Evolutionary conservation across 148 eudicot species (phyloP), one percentile per base, ranked within the genome.

Genomic region (Heliamphora exappendiculata): DNA sequence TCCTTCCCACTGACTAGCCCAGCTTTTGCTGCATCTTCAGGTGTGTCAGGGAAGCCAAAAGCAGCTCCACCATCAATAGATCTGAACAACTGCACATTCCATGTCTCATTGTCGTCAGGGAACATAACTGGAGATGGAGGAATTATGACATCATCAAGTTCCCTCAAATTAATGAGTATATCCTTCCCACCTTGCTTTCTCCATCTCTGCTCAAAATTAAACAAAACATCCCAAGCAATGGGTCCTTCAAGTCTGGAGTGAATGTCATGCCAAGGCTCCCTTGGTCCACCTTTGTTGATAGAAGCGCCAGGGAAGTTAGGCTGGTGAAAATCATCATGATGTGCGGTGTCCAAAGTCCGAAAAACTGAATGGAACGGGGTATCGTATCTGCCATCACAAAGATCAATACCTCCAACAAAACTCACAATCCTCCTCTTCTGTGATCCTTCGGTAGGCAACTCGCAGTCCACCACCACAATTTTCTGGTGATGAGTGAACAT

Each of bases 201-300:
- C 96, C 96, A 91, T 65, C 96, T 86, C 85, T 91, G 96, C 80
- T 91, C 96, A 73, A 91, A 91, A 63, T 91, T 91, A 75, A 86
- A 91, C 78, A 91, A 54, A 72, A 91, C 93, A 79, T 91, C 96
- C 96, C 96, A 91, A 42, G 96, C 96, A 66, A 89, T 76, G 20
- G 96, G 96, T 55, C 96, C 96, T 84, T 91, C 96, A 59, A 91
- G 81, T 49, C 89, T 87, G 19, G 87, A 89, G 76, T 91, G 96
- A 68, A 91, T 91, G 73, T 91, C 96, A 39, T 91, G 96, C 96
- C 96, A 91, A 14, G 96, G 96, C 84, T 91, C 96, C 74, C 96
- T 82, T 3, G 96, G 96, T 1, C 96, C 96, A 74, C 96, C 93
- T 85, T 89, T 91, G 13, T 83, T 78, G 57, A 89, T 89, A n/a